Percentiles rank a stretch among this genome's conserved stretches.
phyloP scores from a whole-genome alignment of 768 basidiomycete genomes.

The Tylopilus balloui region DNA sequence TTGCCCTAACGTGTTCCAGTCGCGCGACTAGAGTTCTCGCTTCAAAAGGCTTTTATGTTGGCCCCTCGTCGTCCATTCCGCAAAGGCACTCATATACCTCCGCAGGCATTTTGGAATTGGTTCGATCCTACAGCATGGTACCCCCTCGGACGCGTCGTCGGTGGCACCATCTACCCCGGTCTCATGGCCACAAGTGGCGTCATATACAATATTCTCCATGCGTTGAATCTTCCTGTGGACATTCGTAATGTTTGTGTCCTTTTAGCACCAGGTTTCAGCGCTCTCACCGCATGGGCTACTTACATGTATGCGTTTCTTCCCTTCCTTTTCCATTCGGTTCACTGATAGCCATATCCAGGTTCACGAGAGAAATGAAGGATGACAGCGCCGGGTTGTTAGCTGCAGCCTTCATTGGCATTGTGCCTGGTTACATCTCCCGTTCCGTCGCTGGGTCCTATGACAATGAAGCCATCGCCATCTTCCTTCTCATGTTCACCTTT shows the following conservation, averaged over 20 bases:
- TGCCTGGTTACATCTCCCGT: slow-evolving; percentile 97
- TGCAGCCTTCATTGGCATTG: slow-evolving; percentile 97
- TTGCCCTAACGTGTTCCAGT: slow-evolving; percentile 38
- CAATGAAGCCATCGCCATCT: slow-evolving; percentile 99
- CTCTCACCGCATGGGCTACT: slow-evolving; percentile 93
- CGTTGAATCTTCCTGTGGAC: slow-evolving; percentile 91
- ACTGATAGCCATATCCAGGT: slow-evolving; percentile 45
- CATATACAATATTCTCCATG: slow-evolving; percentile 88
- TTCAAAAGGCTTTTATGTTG: slow-evolving; percentile 90
- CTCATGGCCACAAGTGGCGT: slow-evolving; percentile 97
- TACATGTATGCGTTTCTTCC: slow-evolving; percentile 64
- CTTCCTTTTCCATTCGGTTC: not conserved
- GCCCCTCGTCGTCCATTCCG: slow-evolving; percentile 26
- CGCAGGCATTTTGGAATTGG: slow-evolving; percentile 99
- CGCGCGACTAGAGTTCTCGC: slow-evolving; percentile 91
- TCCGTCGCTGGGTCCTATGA: slow-evolving; percentile 99
- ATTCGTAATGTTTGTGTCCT: slow-evolving; percentile 96
- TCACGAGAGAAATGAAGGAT: slow-evolving; percentile 95
- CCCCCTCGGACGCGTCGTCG: slow-evolving; percentile 95
- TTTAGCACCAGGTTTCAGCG: slow-evolving; percentile 94
- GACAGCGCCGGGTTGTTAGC: slow-evolving; percentile 95
- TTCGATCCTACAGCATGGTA: slow-evolving; percentile 99
- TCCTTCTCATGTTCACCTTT: slow-evolving; percentile 99
- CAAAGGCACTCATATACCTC: slow-evolving; percentile 5
- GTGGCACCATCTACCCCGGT: slow-evolving; percentile 97